These are phyloP conservation scores for Biancaea sappan DNA, from an alignment of 306 rosid genomes.

Conservation along the genomic window DNA sequence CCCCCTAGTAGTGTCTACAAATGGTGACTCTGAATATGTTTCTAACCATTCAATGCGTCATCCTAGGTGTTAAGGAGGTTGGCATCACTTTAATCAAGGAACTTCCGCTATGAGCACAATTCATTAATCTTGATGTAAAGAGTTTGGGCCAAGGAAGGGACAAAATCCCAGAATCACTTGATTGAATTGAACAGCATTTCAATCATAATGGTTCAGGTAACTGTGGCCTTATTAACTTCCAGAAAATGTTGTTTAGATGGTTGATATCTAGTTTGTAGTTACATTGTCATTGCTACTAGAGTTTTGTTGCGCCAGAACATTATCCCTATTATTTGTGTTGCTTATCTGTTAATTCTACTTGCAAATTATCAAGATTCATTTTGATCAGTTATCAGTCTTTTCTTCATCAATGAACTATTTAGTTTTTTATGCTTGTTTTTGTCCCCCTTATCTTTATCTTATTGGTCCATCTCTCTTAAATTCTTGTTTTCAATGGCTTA, in stretches of 20 bases:
- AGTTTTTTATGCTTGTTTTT: not conserved
- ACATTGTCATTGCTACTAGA: not conserved
- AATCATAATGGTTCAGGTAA: not conserved
- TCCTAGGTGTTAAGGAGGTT: constrained; percentile 30
- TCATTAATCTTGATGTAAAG: not conserved
- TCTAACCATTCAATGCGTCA: constrained; percentile 6
- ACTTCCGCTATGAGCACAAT: constrained; percentile 33
- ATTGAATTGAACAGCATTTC: not conserved
- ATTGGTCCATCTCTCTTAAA: not conserved
- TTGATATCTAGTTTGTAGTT: not conserved
- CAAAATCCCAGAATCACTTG: not conserved
- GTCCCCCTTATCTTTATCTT: not conserved
- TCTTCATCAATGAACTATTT: not conserved
- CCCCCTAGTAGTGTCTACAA: not conserved
- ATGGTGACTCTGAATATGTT: constrained; percentile 27
- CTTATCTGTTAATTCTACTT: not conserved
- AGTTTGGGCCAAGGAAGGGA: not conserved
- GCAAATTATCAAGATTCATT: not conserved
- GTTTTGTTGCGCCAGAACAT: not conserved
- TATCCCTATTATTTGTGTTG: not conserved
- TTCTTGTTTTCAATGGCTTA: not conserved
- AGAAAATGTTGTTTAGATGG: not conserved
- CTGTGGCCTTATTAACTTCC: not conserved
- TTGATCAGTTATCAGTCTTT: not conserved
- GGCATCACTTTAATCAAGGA: constrained; percentile 43